phyloP scores from a whole-genome alignment of 306 rosid genomes.

The Acmispon strigosus region DNA sequence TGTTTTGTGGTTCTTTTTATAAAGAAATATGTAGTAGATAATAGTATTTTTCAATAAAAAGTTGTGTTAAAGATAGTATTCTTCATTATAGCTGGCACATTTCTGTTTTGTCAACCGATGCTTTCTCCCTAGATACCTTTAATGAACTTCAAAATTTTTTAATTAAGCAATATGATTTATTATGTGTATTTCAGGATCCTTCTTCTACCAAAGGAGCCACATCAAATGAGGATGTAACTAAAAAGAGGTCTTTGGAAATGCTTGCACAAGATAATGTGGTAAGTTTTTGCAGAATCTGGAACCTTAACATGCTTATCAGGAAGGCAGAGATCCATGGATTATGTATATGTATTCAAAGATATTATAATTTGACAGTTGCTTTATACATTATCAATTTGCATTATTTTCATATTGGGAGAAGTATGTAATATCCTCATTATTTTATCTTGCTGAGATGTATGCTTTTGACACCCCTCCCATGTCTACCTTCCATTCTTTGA shows the following conservation, averaged over 20 bases:
- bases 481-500: not conserved
- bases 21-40: not conserved
- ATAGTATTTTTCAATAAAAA: not conserved
- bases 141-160: slow-evolving; percentile 1
- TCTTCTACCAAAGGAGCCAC: slow-evolving; percentile 37
- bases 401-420: slow-evolving; percentile 1
- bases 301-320: not conserved
- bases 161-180: slow-evolving; percentile 7
- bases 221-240: slow-evolving; percentile 36
- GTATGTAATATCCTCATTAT: not conserved
- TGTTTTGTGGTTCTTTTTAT: slow-evolving; percentile 2
- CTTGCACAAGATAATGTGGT: slow-evolving; percentile 39
- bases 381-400: slow-evolving; percentile 7
- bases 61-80: not conserved
- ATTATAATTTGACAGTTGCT: not conserved
- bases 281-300: slow-evolving; percentile 21
- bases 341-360: not conserved
- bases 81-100: not conserved
- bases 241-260: slow-evolving; percentile 42
- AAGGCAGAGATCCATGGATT: slow-evolving; percentile 2
- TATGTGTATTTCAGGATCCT: slow-evolving; percentile 46
- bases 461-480: not conserved
- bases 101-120: slow-evolving; percentile 6
- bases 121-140: not conserved
- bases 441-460: slow-evolving; percentile 1